Conservation (phyloP, 176 grass and related monocot genomes). For the Dendrocalamus sinicus region DNA sequence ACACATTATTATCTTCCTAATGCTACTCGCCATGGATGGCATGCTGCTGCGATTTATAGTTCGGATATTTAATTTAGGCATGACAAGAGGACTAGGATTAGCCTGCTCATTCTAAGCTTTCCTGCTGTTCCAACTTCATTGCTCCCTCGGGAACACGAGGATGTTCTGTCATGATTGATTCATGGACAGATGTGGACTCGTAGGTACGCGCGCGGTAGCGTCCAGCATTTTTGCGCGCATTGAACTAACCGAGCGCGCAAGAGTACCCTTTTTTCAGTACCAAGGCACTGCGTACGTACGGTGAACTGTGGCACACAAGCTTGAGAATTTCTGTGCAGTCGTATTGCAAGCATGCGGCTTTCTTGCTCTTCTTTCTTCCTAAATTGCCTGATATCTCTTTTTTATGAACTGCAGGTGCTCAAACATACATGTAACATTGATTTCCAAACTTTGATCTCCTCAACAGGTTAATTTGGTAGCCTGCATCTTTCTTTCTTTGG, state of each 20-base stretch:
- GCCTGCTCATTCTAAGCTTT: not conserved
- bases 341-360: not conserved
- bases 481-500: not conserved
- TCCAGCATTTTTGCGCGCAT: not conserved
- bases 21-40: not conserved
- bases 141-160: not conserved
- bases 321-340: not conserved
- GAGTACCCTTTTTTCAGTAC: not conserved
- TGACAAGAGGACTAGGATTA: not conserved
- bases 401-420: not conserved
- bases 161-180: constrained; percentile 43
- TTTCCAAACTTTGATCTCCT: not conserved
- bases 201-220: constrained; percentile 13
- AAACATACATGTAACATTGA: not conserved
- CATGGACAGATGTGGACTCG: not conserved
- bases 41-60: not conserved
- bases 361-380: not conserved
- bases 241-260: not conserved
- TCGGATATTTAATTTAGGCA: not conserved
- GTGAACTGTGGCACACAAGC: not conserved
- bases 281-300: not conserved
- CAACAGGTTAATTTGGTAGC: not conserved
- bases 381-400: not conserved
- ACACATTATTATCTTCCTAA: not conserved
- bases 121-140: not conserved